Evolutionary conservation across 2,329 filamentous ascomycete species (phyloP), one percentile per base, ranked within the genome.

Genomic region (Leptographium galeiforme): DNA sequence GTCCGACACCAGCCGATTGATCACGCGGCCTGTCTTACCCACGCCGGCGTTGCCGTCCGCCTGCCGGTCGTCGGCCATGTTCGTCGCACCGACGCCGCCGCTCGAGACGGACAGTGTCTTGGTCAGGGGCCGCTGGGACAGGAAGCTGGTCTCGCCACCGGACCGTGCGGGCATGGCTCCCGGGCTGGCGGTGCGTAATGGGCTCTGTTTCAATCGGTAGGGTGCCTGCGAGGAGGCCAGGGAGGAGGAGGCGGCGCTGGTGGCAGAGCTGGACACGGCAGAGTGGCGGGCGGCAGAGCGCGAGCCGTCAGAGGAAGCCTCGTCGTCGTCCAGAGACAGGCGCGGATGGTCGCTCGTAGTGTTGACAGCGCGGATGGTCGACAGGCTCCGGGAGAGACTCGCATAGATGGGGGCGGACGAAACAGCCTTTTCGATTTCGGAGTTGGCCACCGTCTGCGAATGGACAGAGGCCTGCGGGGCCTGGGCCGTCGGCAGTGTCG

Each of bases 1-100:
- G 63, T 91, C 87, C 52, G 83, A 82, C 63, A 89, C 87, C 52
- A 93, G 76, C 63, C 82, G 81, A 68, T 93, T 88, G 66, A 93
- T 91, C 51, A 89, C 85, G 38, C 84, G 75, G 10, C 85, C 85
- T 11, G 83, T 87, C 70, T 89, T 89, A 45, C 85, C 85, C 2
- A 85, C 69, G 3, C 80, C 82, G 8, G 83, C 82, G 63, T 84
- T 83, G 59, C 65, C 64, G 16, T 68, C 67, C 33, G 39, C 67
- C 61, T 43, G 62, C 60, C 33, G 19, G 19, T 50, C 47, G 18
- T 53, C 52, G 3, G 30, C 14, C 45, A 44, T 58, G 18, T n/a
- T 25, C 11, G 16, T 18, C 6, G 33, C 7, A 8, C 25, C 33
- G 14, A 19, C 7, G 32, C 8, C 18, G 48, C 19, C 6, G 38